Base-by-base conservation (phyloP, 1,139 yeast species). In the Candida labiduridarum region DNA sequence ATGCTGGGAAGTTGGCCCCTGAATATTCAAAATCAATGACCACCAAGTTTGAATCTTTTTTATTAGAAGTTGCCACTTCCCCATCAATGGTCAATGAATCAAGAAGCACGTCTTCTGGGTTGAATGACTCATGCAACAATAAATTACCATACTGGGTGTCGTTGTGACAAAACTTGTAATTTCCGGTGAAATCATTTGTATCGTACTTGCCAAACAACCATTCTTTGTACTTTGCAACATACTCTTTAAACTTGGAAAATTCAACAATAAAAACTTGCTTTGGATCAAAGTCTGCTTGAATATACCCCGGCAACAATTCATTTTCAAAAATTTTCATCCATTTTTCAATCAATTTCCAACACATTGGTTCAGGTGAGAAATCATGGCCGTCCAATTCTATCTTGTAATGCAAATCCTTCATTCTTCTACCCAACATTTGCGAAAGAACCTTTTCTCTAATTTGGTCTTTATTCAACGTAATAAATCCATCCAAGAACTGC, bases 1-100 rank as follows among this genome's bases (percentile, higher is more conserved):
- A 89, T 0, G 96, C 96, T 1, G 96, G 91, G 49, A 86, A 78
- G 63, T 92, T 94, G n/a, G 96, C 86, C 1, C 97, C 97, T 0
- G 96, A 85, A 66, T 92, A 94, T 69, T 94, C 99, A 66, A 94
- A 94, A 67, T 94, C 99, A 62, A 94, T 94, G 16, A 94, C 99
- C 14, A 89, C 96, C 57, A 94, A 76, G 62, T 84, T 86, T 30
- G 83, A 76, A 71, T 94, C 97, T 50, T 68, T 66, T 50, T 70
- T 71, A 52, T 66, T 68, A 47, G 72, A 65, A 33, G 78, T 69
- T 14, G 67, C 54, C 6, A 25, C 40, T 3, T 25, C 40, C 15
- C 52, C 60, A 11, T 52, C 53, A n/a, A 48, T 52, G 2, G 52
- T 51, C 4, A 58, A 50, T 2, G 52, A 40, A 33, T 62, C 57